These are phyloP conservation scores for Senna siamea DNA, from an alignment of 306 rosid genomes.

Conservation along the genomic window DNA sequence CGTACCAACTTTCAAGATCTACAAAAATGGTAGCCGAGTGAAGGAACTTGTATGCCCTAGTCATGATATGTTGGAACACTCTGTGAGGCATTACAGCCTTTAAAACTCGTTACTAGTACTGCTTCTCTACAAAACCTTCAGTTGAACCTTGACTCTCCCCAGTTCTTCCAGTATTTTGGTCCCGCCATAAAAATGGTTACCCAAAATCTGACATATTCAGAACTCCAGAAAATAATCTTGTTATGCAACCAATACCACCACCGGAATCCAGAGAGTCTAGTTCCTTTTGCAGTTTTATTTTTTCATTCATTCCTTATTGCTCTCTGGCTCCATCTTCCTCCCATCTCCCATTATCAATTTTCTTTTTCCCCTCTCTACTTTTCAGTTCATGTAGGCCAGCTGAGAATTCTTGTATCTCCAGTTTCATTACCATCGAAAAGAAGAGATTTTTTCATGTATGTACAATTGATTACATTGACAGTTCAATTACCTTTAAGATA, in stretches of 20 bases:
- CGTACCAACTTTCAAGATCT: slow-evolving; percentile 96
- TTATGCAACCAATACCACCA: slow-evolving; percentile 54
- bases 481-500: slow-evolving; percentile 48
- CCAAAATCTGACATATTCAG: slow-evolving; percentile 59
- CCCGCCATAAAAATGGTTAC: slow-evolving; percentile 52
- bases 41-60: slow-evolving; percentile 91
- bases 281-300: slow-evolving; percentile 70
- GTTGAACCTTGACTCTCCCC: slow-evolving; percentile 45
- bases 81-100: slow-evolving; percentile 88
- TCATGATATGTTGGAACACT: slow-evolving; percentile 84
- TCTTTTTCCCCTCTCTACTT: background rate
- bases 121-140: slow-evolving; percentile 38
- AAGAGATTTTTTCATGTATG: slow-evolving; percentile 32
- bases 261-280: slow-evolving; percentile 71
- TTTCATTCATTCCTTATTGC: slow-evolving; percentile 92
- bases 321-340: slow-evolving; percentile 70
- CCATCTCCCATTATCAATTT: slow-evolving; percentile 45
- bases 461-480: slow-evolving; percentile 56
- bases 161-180: slow-evolving; percentile 49
- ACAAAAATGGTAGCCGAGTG: slow-evolving; percentile 80
- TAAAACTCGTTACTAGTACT: slow-evolving; percentile 52
- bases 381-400: slow-evolving; percentile 46
- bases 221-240: slow-evolving; percentile 59
- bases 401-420: slow-evolving; percentile 43
- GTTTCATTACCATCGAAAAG: slow-evolving; percentile 35